Conservation (phyloP, 805 yeast species). For the Yamadazyma sp. region DNA sequence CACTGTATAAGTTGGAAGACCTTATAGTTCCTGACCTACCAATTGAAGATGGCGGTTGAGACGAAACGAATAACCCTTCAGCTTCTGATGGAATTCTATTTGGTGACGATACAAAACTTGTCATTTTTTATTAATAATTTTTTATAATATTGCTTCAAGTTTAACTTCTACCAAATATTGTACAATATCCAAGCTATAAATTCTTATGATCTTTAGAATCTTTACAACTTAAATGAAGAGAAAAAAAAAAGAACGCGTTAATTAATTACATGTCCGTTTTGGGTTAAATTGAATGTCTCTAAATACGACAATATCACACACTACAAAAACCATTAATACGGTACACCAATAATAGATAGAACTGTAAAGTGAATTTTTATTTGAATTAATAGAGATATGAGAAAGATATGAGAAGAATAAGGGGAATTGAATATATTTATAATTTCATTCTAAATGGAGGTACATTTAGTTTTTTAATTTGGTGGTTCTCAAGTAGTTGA, state of each 20-base stretch:
- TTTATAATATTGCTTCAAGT: too few species aligned
- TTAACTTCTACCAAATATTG: too few species aligned
- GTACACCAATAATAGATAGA: too few species aligned
- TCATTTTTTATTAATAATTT: constrained; percentile 26
- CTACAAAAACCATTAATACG: too few species aligned
- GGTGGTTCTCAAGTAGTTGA: constrained; percentile 80
- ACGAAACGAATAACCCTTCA: constrained; percentile 35
- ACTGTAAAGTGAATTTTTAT: too few species aligned
- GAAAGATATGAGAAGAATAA: too few species aligned
- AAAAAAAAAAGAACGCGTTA: constrained; percentile 4
- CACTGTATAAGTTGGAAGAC: constrained; percentile 29
- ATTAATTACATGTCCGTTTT: constrained; percentile 16
- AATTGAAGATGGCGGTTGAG: constrained; percentile 42
- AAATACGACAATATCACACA: neutral
- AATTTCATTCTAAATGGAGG: too few species aligned
- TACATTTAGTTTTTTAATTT: constrained; percentile 33
- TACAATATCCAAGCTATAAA: too few species aligned
- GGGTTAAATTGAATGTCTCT: constrained; percentile 14
- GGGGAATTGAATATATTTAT: too few species aligned
- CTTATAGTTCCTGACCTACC: constrained; percentile 33
- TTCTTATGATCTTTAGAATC: too few species aligned
- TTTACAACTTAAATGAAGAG: neutral
- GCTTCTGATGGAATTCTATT: constrained; percentile 42
- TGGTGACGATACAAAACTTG: constrained; percentile 44
- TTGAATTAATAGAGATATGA: too few species aligned